Conservation (phyloP, 139 green algal species). For the Asterochloris erici region DNA sequence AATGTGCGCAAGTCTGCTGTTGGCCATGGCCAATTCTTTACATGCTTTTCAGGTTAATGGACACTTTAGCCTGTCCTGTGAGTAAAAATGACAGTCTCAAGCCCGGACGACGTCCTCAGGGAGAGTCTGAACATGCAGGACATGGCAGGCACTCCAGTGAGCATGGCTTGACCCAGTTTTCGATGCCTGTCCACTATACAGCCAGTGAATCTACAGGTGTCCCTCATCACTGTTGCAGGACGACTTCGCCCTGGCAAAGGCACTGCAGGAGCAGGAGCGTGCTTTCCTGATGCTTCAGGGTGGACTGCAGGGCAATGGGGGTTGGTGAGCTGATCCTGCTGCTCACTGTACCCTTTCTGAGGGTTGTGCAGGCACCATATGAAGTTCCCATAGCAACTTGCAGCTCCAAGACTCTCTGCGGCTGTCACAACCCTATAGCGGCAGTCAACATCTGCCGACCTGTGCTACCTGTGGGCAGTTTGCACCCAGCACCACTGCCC, state of each 20-base stretch:
- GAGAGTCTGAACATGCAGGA: not conserved
- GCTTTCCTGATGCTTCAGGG: constrained; percentile 23
- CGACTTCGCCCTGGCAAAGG: constrained; percentile 41
- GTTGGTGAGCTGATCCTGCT: not conserved
- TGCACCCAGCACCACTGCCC: constrained; percentile 20
- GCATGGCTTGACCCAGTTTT: not conserved
- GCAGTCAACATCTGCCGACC: not conserved
- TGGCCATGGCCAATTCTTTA: no score
- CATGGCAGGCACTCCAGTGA: not conserved
- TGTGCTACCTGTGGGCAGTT: not conserved
- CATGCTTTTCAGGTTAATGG: no score
- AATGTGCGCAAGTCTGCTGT: no score
- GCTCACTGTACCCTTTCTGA: not conserved
- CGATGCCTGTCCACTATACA: not conserved
- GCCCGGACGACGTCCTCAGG: not conserved
- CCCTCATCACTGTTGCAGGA: constrained; percentile 22
- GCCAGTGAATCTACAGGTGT: not conserved
- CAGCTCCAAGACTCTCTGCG: not conserved
- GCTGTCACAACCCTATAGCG: not conserved
- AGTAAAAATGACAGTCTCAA: not conserved
- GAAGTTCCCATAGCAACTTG: no score
- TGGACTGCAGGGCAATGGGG: not conserved
- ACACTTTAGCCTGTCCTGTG: not conserved
- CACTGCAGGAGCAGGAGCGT: constrained; percentile 45
- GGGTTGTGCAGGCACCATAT: not conserved